phyloP scores from a whole-genome alignment of 2,329 filamentous ascomycete species.

The Colletotrichum sp. region DNA sequence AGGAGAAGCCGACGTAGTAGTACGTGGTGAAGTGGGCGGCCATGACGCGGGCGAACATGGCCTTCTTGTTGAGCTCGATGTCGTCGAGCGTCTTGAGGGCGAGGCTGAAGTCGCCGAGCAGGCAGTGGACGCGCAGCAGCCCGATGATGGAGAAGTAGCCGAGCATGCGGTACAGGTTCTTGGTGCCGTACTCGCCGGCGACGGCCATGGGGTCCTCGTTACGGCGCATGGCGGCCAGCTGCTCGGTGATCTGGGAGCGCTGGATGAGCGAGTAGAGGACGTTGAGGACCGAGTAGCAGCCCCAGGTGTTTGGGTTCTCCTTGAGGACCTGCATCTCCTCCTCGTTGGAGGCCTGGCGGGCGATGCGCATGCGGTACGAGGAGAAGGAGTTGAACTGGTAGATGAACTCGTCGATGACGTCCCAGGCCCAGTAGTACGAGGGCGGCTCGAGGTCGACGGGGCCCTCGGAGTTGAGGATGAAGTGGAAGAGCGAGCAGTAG shows the following conservation, averaged over 20 bases:
- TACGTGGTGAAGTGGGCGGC: conserved; percentile 99
- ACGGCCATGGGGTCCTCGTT: conserved; percentile 88
- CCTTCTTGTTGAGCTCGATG: conserved; percentile 99
- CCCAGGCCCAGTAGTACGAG: conserved; percentile 99
- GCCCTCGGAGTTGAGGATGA: conserved; percentile 98
- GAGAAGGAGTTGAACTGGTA: conserved; percentile 99
- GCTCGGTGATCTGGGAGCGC: conserved; percentile 96
- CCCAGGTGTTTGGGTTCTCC: conserved; percentile 99
- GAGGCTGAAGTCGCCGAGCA: conserved; percentile 96
- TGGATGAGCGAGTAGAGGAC: conserved; percentile 99
- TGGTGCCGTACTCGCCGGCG: conserved; percentile 92
- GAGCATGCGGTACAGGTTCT: conserved; percentile 96
- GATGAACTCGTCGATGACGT: conserved; percentile 99
- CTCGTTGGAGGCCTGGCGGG: conserved; percentile 81
- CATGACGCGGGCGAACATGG: conserved; percentile 99
- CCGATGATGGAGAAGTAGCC: conserved; percentile 99
- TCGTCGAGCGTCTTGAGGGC: conserved; percentile 98
- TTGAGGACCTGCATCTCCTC: conserved; percentile 91
- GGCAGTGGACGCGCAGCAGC: conserved; percentile 91
- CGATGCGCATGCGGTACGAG: conserved; percentile 91
- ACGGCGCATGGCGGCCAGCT: conserved; percentile 92
- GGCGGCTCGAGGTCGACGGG: conserved; percentile 96
- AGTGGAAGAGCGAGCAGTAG: conserved; percentile 99
- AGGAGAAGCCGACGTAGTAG: conserved; percentile 99
- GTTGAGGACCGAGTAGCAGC: conserved; percentile 98